Percentiles rank a stretch among this genome's conserved stretches.
phyloP scores from a whole-genome alignment of 805 yeast genomes.

The Lachancea meyersii region DNA sequence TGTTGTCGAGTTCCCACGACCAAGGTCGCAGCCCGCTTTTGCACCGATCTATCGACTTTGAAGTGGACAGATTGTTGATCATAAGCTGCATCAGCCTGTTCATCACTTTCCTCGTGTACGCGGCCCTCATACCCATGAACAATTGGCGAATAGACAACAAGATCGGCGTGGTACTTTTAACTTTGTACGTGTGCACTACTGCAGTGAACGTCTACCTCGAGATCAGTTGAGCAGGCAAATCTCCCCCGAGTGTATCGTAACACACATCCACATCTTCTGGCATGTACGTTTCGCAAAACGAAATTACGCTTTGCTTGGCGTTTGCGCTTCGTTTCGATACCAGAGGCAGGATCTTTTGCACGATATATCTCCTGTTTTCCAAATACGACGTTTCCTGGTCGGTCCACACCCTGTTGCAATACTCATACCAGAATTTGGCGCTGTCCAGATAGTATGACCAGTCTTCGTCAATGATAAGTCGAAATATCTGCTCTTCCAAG shows the following conservation, averaged over 20 bases:
- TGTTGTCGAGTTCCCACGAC: conserved; percentile 8
- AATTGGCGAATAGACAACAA: conserved; percentile 40
- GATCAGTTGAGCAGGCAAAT: conserved; percentile 3
- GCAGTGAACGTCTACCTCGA: conserved; percentile 20
- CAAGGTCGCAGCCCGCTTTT: conserved; percentile 9
- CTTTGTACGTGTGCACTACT: conserved; percentile 18
- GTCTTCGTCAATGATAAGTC: conserved; percentile 15
- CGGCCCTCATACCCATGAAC: conserved; percentile 40
- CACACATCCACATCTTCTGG: conserved; percentile 26
- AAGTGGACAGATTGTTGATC: conserved; percentile 35
- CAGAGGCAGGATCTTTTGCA: conserved; percentile 17
- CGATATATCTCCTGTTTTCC: conserved; percentile 22
- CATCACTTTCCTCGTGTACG: conserved; percentile 35
- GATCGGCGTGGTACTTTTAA: conserved; percentile 34
- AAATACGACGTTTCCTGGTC: conserved; percentile 23
- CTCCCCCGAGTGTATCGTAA: conserved; percentile 12
- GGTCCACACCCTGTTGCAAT: conserved; percentile 24
- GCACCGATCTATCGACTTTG: conserved; percentile 28
- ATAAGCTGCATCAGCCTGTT: conserved; percentile 38
- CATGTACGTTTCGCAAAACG: conserved; percentile 23
- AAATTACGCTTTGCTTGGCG: conserved; percentile 4
- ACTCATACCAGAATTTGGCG: conserved; percentile 26
- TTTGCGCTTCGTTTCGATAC: conserved; percentile 9
- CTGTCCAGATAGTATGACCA: conserved; percentile 19
- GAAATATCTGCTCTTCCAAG: conserved; percentile 22